Evolutionary conservation across 1,284 basidiomycete genomes (phyloP), one percentile per base, ranked within the genome.

Genomic region (Anthracocystis panici-leucophaei): DNA sequence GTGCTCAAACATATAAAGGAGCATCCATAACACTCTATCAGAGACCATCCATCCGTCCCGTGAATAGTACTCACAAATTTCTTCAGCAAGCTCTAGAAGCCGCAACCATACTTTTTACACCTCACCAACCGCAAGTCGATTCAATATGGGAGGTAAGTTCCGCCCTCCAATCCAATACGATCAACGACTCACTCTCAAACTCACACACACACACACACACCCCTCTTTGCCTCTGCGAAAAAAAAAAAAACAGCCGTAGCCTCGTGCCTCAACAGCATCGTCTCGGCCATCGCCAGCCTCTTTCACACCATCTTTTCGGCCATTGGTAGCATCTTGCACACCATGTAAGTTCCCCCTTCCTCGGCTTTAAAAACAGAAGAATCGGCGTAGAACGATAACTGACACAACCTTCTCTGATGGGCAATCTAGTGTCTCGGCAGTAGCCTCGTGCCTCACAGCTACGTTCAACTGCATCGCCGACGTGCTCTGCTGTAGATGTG

Each of bases 391-490:
- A 40, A 25, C 27, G 23, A 42, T 10, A 18, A 29, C 49, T 65
- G 42, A 55, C 44, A 14, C 33, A 25, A 12, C 54, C n/a, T 33
- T 40, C 21, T 35, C 21, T 33, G 14, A 0, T 6, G 16, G 29
- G 1, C 20, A 27, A 53, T 16, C 18, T 57, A 77, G 69, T 38
- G 71, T 79, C 49, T 75, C 68, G 35, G 78, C 75, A 10, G 66
- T 79, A 35, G 62, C 71, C 1, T 50, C 62, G 21, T 59, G 57
- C 38, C 50, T 79, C 1, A 75, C 65, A 18, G 78, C 69, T 3
- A 79, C 78, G 6, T 78, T 79, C 65, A 72, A 75, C 57, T 79
- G 78, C 57, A 79, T 79, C 48, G 78, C 78, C 45, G 78, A 79
- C 50, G 72, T 79, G 9, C 60, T 79, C 25, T 79, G 78, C 65